These are phyloP conservation scores for Alternaria atra DNA, from an alignment of 2,329 filamentous ascomycete genomes.

Conservation along the genomic window DNA sequence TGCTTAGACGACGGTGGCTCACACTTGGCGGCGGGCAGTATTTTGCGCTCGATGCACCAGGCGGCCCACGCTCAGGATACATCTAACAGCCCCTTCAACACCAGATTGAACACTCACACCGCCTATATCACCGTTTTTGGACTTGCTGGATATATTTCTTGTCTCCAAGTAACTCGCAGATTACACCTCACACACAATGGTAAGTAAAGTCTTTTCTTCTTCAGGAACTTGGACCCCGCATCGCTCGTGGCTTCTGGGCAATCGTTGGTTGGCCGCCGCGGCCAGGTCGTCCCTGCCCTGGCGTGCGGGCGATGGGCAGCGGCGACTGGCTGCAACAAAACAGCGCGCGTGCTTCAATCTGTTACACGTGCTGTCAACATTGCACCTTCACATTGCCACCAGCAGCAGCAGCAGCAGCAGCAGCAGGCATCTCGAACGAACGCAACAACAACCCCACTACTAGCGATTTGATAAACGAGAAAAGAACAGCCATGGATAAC, in stretches of 20 bases:
- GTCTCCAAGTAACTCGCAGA: not conserved
- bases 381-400: not conserved
- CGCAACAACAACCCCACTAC: slow-evolving; percentile 10
- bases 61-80: slow-evolving; percentile 31
- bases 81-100: slow-evolving; percentile 34
- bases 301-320: slow-evolving; percentile 14
- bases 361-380: not conserved
- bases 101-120: slow-evolving; percentile 20
- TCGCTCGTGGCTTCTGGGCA: slow-evolving; percentile 7
- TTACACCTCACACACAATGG: slow-evolving; percentile 25
- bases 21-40: slow-evolving; percentile 29
- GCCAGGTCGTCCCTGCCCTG: slow-evolving; percentile 23
- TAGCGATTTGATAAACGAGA: slow-evolving; percentile 14
- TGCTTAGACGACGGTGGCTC: slow-evolving; percentile 17
- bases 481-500: slow-evolving; percentile 47
- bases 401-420: not conserved
- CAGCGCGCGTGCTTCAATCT: slow-evolving; percentile 8
- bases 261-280: slow-evolving; percentile 19
- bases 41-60: slow-evolving; percentile 37
- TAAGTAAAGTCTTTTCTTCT: slow-evolving; percentile 17
- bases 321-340: slow-evolving; percentile 20
- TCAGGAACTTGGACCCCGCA: not conserved
- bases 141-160: slow-evolving; percentile 17
- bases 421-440: slow-evolving; percentile 1
- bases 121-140: slow-evolving; percentile 14